These are phyloP conservation scores for Astragalus glycyphyllos DNA, from an alignment of 306 rosid species.

Conservation along the genomic window DNA sequence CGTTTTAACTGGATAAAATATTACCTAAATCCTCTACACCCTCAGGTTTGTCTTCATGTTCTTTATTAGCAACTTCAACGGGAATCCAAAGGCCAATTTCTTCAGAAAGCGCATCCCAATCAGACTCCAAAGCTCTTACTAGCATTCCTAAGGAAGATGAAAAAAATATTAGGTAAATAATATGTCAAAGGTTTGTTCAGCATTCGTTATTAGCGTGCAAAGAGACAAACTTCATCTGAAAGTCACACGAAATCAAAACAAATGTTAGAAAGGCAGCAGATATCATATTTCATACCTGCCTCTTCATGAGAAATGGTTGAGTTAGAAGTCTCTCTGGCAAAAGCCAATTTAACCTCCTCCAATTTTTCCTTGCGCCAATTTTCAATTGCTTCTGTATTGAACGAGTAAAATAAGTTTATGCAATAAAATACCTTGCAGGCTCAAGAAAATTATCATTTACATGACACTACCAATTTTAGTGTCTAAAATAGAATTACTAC, in stretches of 20 bases:
- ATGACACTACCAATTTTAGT: not conserved
- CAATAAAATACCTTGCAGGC: constrained; percentile 19
- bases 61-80: constrained; percentile 54
- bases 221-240: constrained; percentile 1
- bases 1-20: constrained; percentile 5
- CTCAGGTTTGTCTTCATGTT: constrained; percentile 81
- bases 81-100: constrained; percentile 95
- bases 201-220: constrained; percentile 9
- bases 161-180: constrained; percentile 31
- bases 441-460: not conserved
- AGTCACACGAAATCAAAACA: constrained; percentile 19
- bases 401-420: constrained; percentile 17
- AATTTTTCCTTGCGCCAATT: constrained; percentile 84
- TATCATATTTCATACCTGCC: constrained; percentile 62
- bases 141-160: constrained; percentile 61
- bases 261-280: constrained; percentile 10
- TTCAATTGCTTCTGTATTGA: constrained; percentile 68
- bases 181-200: constrained; percentile 2
- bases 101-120: constrained; percentile 72
- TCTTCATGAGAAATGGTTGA: constrained; percentile 61
- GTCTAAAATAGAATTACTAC: constrained; percentile 4
- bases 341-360: constrained; percentile 57
- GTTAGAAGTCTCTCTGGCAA: constrained; percentile 42
- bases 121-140: constrained; percentile 75
- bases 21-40: constrained; percentile 72